phyloP scores from a whole-genome alignment of 2,329 filamentous ascomycete species.

The Colletotrichum destructivum region DNA sequence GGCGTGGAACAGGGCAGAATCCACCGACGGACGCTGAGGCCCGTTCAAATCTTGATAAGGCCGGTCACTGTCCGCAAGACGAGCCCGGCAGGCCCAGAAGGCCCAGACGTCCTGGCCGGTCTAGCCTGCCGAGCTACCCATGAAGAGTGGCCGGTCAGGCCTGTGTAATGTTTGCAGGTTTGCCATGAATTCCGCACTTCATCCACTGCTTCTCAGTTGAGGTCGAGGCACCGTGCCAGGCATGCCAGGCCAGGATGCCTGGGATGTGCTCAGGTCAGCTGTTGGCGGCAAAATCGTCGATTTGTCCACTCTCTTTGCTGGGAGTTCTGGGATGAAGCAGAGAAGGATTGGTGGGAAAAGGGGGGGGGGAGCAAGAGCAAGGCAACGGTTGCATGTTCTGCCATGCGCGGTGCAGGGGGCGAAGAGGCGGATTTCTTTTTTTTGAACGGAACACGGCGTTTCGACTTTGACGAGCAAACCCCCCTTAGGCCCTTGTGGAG shows the following conservation, averaged over 20 bases:
- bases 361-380: background rate
- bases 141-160: background rate
- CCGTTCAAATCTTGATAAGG: constrained; percentile 1
- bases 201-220: background rate
- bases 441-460: background rate
- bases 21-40: background rate
- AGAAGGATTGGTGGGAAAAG: constrained; percentile 37
- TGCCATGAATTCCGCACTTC: no score
- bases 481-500: background rate
- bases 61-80: background rate
- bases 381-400: constrained; percentile 4
- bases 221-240: background rate
- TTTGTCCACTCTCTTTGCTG: background rate
- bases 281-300: constrained; percentile 25
- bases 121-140: constrained; percentile 7
- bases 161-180: constrained; percentile 10
- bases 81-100: background rate
- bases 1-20: background rate
- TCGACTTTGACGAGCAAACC: background rate
- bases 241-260: background rate
- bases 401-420: constrained; percentile 24
- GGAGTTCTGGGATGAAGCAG: constrained; percentile 1
- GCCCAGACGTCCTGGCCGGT: background rate
- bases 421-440: background rate
- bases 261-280: constrained; percentile 14